These are phyloP conservation scores for Arabidopsis suecica DNA, from an alignment of 345 rosid genomes.

Conservation along the genomic window DNA sequence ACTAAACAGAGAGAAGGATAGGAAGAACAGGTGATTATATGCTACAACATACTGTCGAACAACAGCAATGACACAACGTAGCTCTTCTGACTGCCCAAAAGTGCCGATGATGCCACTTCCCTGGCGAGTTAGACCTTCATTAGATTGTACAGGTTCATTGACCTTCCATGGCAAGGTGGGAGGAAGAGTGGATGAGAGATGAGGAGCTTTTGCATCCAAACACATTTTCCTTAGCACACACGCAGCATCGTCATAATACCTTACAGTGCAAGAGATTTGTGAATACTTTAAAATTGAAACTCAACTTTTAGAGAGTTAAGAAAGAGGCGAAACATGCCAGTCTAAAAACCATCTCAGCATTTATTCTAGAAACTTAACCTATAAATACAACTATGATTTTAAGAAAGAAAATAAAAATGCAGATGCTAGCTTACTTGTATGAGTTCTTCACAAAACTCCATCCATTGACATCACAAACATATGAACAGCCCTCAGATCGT, in stretches of 20 bases:
- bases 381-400: not conserved
- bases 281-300: conserved; percentile 16
- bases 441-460: conserved; percentile 99
- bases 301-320: not conserved
- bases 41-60: conserved; percentile 85
- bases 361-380: not conserved
- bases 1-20: conserved; percentile 13
- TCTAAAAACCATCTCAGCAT: conserved; percentile 2
- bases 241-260: conserved; percentile 99
- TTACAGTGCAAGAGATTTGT: conserved; percentile 41
- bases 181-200: conserved; percentile 89
- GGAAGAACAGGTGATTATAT: conserved; percentile 3
- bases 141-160: conserved; percentile 76
- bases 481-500: conserved; percentile 96
- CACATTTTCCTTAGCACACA: conserved; percentile 98
- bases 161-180: conserved; percentile 95
- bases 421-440: conserved; percentile 71
- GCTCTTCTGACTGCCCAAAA: conserved; percentile 96
- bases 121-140: conserved; percentile 92
- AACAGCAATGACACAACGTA: conserved; percentile 96
- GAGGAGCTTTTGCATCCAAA: conserved; percentile 99
- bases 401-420: conserved; percentile 6
- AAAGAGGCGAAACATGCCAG: not conserved
- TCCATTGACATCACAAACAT: conserved; percentile 99
- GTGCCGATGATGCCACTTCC: conserved; percentile 97